A percentile compares a stretch with the other conserved stretches of the same genome.
phyloP scores from a whole-genome alignment of 768 basidiomycete species.

The Gloeophyllum trabeum region DNA sequence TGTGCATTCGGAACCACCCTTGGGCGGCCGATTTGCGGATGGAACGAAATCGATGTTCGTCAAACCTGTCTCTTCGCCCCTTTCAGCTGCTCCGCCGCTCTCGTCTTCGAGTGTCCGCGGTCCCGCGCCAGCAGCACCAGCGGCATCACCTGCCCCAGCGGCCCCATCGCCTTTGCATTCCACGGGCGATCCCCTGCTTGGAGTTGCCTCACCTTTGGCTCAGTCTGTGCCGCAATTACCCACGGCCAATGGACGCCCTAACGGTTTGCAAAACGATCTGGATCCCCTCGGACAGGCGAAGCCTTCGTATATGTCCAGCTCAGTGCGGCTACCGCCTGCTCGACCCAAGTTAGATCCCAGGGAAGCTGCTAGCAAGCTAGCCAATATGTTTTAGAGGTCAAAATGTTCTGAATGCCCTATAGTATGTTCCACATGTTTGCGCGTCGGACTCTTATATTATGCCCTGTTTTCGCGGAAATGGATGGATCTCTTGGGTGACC shows the following conservation, averaged over 20 bases:
- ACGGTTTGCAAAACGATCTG: slow-evolving; percentile 21
- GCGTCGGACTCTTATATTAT: too few relatives aligned
- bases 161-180: slow-evolving; percentile 9
- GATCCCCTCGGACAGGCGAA: slow-evolving; percentile 58
- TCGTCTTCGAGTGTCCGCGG: too few relatives aligned
- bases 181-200: neutral
- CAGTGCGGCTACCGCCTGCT: slow-evolving; percentile 62
- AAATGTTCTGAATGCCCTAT: too few relatives aligned
- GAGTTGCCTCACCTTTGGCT: neutral
- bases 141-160: slow-evolving; percentile 8
- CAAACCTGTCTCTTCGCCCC: slow-evolving; percentile 31
- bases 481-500: too few relatives aligned
- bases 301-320: slow-evolving; percentile 58
- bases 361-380: slow-evolving; percentile 82
- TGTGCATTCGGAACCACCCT: slow-evolving; percentile 27
- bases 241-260: neutral
- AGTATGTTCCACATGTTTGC: too few relatives aligned
- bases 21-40: slow-evolving; percentile 58
- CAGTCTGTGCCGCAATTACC: slow-evolving; percentile 9
- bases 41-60: slow-evolving; percentile 79
- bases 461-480: too few relatives aligned
- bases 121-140: slow-evolving; percentile 6
- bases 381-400: slow-evolving; percentile 67
- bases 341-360: slow-evolving; percentile 72
- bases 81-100: slow-evolving; percentile 18